These are phyloP conservation scores for Yamadazyma trypodendri DNA, from an alignment of 1,139 yeast genomes.

Conservation along the genomic window DNA sequence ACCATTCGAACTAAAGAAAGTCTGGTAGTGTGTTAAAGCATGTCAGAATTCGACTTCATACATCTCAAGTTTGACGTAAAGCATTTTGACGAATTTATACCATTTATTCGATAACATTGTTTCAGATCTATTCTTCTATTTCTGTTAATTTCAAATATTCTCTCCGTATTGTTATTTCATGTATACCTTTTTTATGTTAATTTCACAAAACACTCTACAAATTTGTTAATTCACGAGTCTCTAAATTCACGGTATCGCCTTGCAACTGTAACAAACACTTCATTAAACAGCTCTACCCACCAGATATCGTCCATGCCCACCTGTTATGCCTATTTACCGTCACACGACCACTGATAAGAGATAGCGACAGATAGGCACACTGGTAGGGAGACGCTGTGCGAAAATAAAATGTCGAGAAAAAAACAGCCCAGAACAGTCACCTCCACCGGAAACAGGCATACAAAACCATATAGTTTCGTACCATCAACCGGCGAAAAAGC, in stretches of 20 bases:
- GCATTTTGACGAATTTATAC: not conserved
- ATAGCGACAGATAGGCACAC: conserved; percentile 2
- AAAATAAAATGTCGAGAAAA: conserved; percentile 1
- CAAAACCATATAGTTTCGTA: not conserved
- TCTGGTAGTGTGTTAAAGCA: too few relatives aligned
- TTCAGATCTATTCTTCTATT: too few relatives aligned
- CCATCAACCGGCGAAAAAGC: not conserved
- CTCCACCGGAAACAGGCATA: not conserved
- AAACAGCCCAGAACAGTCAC: conserved; percentile 1
- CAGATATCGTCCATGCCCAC: not conserved
- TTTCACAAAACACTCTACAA: not conserved
- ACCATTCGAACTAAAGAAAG: too few relatives aligned
- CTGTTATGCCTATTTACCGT: not conserved
- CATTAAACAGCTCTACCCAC: too few relatives aligned
- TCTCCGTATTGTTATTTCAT: too few relatives aligned
- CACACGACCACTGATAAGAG: conserved; percentile 4
- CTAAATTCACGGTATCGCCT: too few relatives aligned
- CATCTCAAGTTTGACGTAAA: too few relatives aligned
- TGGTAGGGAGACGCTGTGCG: conserved; percentile 1
- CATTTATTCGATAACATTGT: not conserved
- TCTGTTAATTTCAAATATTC: too few relatives aligned
- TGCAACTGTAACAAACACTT: too few relatives aligned
- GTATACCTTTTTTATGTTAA: too few relatives aligned
- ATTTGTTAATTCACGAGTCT: too few relatives aligned
- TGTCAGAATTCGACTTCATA: too few relatives aligned